Base-by-base conservation (phyloP, 2,329 filamentous ascomycete species). In the Chalaropsis ovoidea region DNA sequence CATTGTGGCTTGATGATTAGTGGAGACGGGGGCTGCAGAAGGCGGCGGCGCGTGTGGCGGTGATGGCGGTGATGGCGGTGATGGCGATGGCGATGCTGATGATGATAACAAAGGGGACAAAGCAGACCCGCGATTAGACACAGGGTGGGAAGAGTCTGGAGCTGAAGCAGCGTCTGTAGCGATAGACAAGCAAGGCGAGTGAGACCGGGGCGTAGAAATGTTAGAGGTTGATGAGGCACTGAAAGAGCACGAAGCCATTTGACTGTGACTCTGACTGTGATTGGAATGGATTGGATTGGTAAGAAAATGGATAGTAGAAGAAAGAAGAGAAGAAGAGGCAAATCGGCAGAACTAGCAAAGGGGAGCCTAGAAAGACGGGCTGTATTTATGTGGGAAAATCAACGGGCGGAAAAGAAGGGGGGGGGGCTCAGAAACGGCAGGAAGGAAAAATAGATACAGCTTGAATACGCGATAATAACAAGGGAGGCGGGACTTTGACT, bases 131-230 rank as follows among this genome's bases (percentile, higher is more conserved):
- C 76, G 62, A 80, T 80, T 70, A 73, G 73, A 69, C 78, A 52
- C 79, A 79, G 68, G 77, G 79, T 69, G 72, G 76, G 63, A 79
- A 79, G 63, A 79, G 79, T 69, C 78, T 74, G 68, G 78, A 79
- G 78, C 76, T 67, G 75, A 72, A 31, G 77, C 79, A 61, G 81
- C 39, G 47, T 41, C 47, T 19, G 60, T 35, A 13, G 60, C 58
- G 39, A 58, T 31, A 27, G 47, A 66, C 13, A 60, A 13, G 42
- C 42, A 66, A 27, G 64, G 79, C 67, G 81, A 82, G 63, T 76
- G 75, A 62, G 81, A 82, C 70, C 79, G 78, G 73, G 81, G 81
- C 65, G 80, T 82, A 72, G 78, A 78, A 72, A 80, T 77, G 75
- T 82, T 79, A 72, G 76, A 76, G 71, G 75, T 78, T 71, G 76